These are phyloP conservation scores for Talaromyces islandicus DNA, from an alignment of 2,329 filamentous ascomycete species.

Conservation along the genomic window DNA sequence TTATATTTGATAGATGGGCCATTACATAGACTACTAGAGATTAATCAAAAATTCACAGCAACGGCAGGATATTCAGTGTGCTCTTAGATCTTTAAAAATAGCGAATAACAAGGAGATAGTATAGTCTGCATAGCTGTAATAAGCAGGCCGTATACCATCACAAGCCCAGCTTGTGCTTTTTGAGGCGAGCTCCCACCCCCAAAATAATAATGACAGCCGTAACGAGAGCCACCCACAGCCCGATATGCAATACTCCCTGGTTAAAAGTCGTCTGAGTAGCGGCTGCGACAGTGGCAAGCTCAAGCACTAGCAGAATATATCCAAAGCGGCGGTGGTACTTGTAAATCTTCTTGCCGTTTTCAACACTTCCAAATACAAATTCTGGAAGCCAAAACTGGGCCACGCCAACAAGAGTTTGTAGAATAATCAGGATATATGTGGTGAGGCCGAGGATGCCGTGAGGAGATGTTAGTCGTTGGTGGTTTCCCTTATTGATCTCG, in stretches of 20 bases:
- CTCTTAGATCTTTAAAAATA: neutral
- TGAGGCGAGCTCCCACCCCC: constrained; percentile 72
- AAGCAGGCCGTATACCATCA: neutral
- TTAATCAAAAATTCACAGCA: neutral
- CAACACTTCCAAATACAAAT: constrained; percentile 66
- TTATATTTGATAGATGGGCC: constrained; percentile 40
- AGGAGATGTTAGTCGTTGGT: constrained; percentile 64
- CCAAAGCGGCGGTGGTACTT: constrained; percentile 81
- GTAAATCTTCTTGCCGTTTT: constrained; percentile 75
- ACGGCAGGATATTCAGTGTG: neutral
- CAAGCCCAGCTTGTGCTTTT: constrained; percentile 70
- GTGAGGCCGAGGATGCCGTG: constrained; percentile 80
- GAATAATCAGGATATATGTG: constrained; percentile 62
- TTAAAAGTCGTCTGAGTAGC: constrained; percentile 75
- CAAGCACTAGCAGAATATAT: constrained; percentile 64
- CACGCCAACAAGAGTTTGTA: constrained; percentile 74
- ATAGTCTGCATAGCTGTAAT: neutral
- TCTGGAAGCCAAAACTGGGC: constrained; percentile 71
- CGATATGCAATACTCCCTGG: constrained; percentile 60
- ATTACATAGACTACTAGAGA: neutral
- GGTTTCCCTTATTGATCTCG: constrained; percentile 70
- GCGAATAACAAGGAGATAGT: neutral
- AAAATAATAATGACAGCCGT: constrained; percentile 59
- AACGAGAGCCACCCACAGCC: constrained; percentile 69
- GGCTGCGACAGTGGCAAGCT: constrained; percentile 67